A percentile compares a stretch with the other conserved stretches of the same genome.
phyloP scores from a whole-genome alignment of 495 filamentous ascomycete species.

The Talaromyces wortmannii region DNA sequence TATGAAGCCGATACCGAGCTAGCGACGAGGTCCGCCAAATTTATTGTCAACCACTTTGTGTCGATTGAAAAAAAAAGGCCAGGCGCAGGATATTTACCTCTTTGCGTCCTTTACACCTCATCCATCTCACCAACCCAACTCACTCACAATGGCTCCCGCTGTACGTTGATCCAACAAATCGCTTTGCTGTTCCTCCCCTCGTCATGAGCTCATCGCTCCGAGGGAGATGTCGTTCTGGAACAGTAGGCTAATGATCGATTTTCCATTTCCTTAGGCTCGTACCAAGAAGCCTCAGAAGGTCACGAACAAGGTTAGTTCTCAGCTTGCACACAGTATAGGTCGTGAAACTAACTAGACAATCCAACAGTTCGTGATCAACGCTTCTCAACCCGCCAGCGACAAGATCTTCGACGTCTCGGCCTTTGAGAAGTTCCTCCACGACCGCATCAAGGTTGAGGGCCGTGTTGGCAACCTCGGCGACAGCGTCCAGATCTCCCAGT shows the following conservation, averaged over 20 bases:
- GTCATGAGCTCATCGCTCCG: too few relatives aligned
- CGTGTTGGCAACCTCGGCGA: conserved; percentile 97
- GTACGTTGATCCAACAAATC: conserved; percentile 68
- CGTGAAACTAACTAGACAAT: conserved; percentile 3
- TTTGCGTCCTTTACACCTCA: conserved; percentile 40
- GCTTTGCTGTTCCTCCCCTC: conserved; percentile 78
- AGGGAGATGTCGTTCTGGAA: conserved; percentile 36
- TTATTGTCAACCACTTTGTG: conserved; percentile 4
- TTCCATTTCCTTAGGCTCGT: conserved; percentile 30
- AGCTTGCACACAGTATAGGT: background rate
- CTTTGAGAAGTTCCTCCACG: conserved; percentile 99
- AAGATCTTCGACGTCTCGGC: conserved; percentile 99
- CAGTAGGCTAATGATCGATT: conserved; percentile 27
- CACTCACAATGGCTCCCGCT: conserved; percentile 47
- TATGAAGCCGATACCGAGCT: conserved; percentile 13
- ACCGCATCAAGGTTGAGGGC: conserved; percentile 99
- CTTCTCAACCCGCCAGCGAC: conserved; percentile 92
- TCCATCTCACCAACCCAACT: conserved; percentile 13
- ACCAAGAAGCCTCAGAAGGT: conserved; percentile 61
- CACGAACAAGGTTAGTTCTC: conserved; percentile 53
- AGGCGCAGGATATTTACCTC: conserved; percentile 55
- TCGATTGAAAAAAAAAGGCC: background rate
- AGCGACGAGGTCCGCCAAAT: conserved; percentile 16
- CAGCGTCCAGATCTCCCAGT: conserved; percentile 79
- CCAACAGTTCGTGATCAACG: conserved; percentile 92